Evolutionary conservation across 1,284 basidiomycete genomes (phyloP).

Genomic region (Cryptococcus floricola): DNA sequence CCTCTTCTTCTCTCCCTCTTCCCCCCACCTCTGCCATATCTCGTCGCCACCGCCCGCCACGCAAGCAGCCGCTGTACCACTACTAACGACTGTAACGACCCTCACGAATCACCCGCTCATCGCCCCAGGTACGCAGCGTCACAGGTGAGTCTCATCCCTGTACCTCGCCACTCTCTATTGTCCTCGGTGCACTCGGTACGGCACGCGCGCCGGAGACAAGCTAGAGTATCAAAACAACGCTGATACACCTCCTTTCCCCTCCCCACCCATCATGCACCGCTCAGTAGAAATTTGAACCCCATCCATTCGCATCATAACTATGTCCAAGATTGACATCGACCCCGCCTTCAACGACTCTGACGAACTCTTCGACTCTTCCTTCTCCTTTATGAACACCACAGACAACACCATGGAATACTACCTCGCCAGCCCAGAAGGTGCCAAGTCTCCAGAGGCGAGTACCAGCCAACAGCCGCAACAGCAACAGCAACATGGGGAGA

Average conservation of each 20-base stretch:
- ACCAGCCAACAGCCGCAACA: not conserved
- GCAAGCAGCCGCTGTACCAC: not conserved
- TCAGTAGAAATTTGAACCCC: not conserved
- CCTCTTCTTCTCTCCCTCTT: too few species aligned
- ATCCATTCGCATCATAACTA: not conserved
- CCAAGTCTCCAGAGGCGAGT: not conserved
- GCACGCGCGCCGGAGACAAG: not conserved
- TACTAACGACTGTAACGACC: not conserved
- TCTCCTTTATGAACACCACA: slow-evolving; percentile 12
- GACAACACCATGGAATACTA: slow-evolving; percentile 13
- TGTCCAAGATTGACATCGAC: not conserved
- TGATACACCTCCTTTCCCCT: not conserved
- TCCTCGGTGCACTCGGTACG: not conserved
- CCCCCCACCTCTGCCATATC: too few species aligned
- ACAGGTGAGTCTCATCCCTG: not conserved
- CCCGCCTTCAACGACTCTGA: slow-evolving; percentile 9
- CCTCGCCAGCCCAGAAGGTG: slow-evolving; percentile 6
- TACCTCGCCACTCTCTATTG: not conserved
- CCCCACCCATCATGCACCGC: not conserved
- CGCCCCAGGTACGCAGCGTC: not conserved
- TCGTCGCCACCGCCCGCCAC: too few species aligned
- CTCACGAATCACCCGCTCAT: not conserved
- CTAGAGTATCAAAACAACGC: not conserved
- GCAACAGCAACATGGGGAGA: not conserved
- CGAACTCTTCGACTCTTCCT: slow-evolving; percentile 17